Percentiles rank a stretch among this genome's conserved stretches.
Conservation (phyloP, 2,329 filamentous ascomycete species). For the Phialocephala subalpina region DNA sequence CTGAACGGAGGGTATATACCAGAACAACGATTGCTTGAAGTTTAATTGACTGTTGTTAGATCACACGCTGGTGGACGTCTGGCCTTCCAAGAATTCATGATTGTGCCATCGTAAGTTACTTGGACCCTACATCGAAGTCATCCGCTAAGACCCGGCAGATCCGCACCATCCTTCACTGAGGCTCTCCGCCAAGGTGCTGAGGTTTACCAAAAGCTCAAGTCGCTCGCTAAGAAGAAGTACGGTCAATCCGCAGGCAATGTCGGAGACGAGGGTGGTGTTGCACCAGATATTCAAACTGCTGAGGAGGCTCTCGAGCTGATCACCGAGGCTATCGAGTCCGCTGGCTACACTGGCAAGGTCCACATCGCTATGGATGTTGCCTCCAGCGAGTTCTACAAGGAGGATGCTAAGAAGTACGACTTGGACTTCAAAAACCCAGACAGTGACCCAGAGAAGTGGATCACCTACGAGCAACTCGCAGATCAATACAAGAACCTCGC, state of each 20-base stretch:
- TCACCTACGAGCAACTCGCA: slow-evolving; percentile 98
- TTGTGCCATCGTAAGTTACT: slow-evolving; percentile 76
- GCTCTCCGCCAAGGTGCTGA: slow-evolving; percentile 95
- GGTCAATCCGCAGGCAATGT: slow-evolving; percentile 99
- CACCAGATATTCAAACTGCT: slow-evolving; percentile 96
- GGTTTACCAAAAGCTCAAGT: slow-evolving; percentile 98
- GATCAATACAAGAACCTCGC: slow-evolving; percentile 86
- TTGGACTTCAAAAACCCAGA: slow-evolving; percentile 99
- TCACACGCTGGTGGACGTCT: slow-evolving; percentile 97
- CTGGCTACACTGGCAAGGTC: slow-evolving; percentile 94
- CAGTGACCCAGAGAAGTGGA: slow-evolving; percentile 94
- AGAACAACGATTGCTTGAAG: neutral
- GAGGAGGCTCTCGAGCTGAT: slow-evolving; percentile 98
- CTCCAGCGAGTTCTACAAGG: slow-evolving; percentile 99
- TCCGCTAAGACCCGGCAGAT: slow-evolving; percentile 52
- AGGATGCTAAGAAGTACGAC: slow-evolving; percentile 98
- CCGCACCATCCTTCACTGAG: slow-evolving; percentile 91
- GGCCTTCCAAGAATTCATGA: slow-evolving; percentile 97
- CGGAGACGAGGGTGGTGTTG: slow-evolving; percentile 99
- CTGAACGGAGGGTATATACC: slow-evolving; percentile 71
- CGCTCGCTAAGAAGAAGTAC: slow-evolving; percentile 98
- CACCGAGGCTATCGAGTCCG: slow-evolving; percentile 90
- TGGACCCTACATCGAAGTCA: slow-evolving; percentile 8
- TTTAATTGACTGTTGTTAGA: slow-evolving; percentile 52
- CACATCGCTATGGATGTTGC: slow-evolving; percentile 99